phyloP scores from a whole-genome alignment of 2,329 filamentous ascomycete genomes.

The Lasiodiplodia citricola region DNA sequence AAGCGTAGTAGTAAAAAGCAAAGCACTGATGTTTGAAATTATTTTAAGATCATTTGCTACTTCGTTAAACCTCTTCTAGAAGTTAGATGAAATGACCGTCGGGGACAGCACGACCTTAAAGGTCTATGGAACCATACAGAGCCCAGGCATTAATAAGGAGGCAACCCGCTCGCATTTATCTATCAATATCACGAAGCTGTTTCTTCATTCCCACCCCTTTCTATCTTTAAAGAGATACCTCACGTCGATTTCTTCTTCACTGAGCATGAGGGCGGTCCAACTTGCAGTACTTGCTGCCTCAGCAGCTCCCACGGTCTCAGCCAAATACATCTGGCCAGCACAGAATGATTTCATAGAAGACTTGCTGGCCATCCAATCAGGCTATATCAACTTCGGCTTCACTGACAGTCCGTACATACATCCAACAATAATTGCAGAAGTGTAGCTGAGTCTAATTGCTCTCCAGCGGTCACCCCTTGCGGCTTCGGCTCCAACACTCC shows the following conservation, averaged over 20 bases:
- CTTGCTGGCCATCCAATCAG: background rate
- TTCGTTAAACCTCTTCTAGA: too few relatives aligned
- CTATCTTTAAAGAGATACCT: too few relatives aligned
- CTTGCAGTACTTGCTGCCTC: background rate
- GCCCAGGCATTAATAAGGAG: too few relatives aligned
- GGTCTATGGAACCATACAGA: too few relatives aligned
- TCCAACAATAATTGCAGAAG: background rate
- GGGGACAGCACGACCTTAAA: too few relatives aligned
- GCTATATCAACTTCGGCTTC: slow-evolving; percentile 17
- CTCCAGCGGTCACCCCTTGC: slow-evolving; percentile 2
- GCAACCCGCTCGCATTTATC: too few relatives aligned
- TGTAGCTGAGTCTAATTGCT: background rate
- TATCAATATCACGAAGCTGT: too few relatives aligned
- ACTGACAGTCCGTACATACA: background rate
- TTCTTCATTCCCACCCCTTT: too few relatives aligned
- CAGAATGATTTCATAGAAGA: slow-evolving; percentile 11
- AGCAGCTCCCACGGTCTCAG: background rate
- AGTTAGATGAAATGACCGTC: too few relatives aligned
- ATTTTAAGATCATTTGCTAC: too few relatives aligned
- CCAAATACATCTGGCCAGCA: slow-evolving; percentile 14
- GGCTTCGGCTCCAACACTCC: background rate
- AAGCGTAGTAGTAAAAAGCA: too few relatives aligned
- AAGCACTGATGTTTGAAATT: too few relatives aligned
- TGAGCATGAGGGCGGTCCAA: background rate
- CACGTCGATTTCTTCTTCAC: background rate